Conservation (phyloP, 2,329 filamentous ascomycete species). For the Dothideomycetidae sp. region DNA sequence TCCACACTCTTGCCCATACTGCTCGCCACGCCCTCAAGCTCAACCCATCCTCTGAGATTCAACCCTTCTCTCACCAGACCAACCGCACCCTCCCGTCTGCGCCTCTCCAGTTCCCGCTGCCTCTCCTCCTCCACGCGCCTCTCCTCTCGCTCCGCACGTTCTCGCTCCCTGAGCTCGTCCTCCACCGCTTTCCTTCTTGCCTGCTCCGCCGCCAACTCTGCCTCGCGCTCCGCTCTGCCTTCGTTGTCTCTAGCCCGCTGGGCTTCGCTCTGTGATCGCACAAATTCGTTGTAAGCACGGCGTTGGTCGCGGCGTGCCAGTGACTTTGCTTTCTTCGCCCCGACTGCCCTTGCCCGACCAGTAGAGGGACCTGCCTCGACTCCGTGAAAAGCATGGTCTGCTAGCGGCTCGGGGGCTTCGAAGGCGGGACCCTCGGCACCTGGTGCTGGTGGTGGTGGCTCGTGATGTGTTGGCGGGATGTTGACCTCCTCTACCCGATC, state of each 20-base stretch:
- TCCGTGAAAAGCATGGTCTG: constrained; percentile 24
- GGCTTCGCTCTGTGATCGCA: constrained; percentile 33
- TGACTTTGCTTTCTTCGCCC: constrained; percentile 36
- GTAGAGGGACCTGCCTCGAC: constrained; percentile 9
- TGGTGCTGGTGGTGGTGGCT: constrained; percentile 5
- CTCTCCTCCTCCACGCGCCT: constrained; percentile 25
- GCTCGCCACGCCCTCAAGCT: constrained; percentile 28
- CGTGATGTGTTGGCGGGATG: constrained; percentile 9
- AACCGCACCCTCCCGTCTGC: constrained; percentile 21
- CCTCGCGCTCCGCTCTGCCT: constrained; percentile 32
- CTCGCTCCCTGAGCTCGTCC: constrained; percentile 28
- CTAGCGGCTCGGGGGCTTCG: constrained; percentile 7
- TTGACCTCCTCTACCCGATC: too few relatives aligned
- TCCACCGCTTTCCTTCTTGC: constrained; percentile 29
- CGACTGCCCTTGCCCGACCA: constrained; percentile 21
- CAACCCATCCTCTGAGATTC: constrained; percentile 19
- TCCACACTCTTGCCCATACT: constrained; percentile 27
- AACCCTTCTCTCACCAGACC: constrained; percentile 20
- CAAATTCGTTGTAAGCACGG: constrained; percentile 36
- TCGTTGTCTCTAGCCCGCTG: constrained; percentile 30
- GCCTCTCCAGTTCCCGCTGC: constrained; percentile 26
- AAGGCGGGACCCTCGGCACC: constrained; percentile 3
- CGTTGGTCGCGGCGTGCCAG: constrained; percentile 31
- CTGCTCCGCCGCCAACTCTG: constrained; percentile 26
- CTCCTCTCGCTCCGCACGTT: constrained; percentile 26